Evolutionary conservation across 352 stramenopile genomes (phyloP), one percentile per base, ranked within the genome.

Genomic region (Pythium oligandrum): DNA sequence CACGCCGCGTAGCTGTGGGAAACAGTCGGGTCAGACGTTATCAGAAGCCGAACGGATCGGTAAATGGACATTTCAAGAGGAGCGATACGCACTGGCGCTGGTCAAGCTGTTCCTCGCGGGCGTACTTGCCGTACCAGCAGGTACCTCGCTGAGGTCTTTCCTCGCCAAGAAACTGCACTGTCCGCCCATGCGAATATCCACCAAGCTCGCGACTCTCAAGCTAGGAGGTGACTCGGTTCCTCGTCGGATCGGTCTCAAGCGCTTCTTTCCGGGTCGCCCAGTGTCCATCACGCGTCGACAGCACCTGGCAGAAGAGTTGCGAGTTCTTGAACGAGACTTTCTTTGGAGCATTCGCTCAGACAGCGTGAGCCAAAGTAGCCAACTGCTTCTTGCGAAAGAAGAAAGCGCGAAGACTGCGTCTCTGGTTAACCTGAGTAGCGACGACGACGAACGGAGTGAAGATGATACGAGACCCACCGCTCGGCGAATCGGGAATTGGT

Each of bases 111-210:
- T 69, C 56, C 17, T 56, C 12, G 38, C 35, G 17, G 58, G 53
- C 6, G 11, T 45, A 10, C 50, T 69, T 32, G 46, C 46, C 40
- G 32, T 63, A 5, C 32, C 43, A 7, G 17, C 47, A 4, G 62
- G 62, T 26, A 57, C 53, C 35, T 63, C 57, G 31, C 55, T 66
- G 12, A 57, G 62, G 1, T 33, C 37, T 6, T 66, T 59, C 30
- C 45, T 69, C 30, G 35, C 62, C 7, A 36, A 62, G 9, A 66
- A 61, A 32, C 58, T 69, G 6, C 47, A 48, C 32, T 69, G 62
- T 44, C 59, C 51, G 9, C 62, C 62, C 0, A 69, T 69, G 62
- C 53, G 62, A 4, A 59, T 69, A 43, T 66, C 62, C 36, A 69
- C 52, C 33, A 69, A 69, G 39, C 51, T 69, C 31, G 47, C 59